Conservation (phyloP, 1,139 yeast genomes). For the Saccharomyces hybrid region DNA sequence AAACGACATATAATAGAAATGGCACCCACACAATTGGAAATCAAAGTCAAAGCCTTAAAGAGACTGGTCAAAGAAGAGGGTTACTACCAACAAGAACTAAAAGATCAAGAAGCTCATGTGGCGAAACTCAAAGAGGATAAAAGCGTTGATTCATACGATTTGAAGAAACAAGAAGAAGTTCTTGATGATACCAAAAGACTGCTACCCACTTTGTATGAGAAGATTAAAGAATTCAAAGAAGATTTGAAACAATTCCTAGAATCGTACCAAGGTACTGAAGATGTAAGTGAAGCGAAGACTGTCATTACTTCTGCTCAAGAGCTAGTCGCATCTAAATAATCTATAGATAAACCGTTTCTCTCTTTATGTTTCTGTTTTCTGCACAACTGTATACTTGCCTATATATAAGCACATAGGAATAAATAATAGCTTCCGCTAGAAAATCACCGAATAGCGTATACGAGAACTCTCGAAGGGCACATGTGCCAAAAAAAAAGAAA, state of each 20-base stretch:
- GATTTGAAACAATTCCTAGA: constrained; percentile 39
- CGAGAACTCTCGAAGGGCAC: background rate
- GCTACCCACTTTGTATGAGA: constrained; percentile 52
- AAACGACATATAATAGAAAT: constrained; percentile 30
- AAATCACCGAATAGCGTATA: background rate
- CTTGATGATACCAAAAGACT: constrained; percentile 61
- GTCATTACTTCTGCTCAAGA: constrained; percentile 23
- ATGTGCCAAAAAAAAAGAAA: too few relatives aligned
- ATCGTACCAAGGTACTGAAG: constrained; percentile 37
- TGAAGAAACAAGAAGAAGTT: constrained; percentile 59
- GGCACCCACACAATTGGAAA: constrained; percentile 72
- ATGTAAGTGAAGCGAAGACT: constrained; percentile 22
- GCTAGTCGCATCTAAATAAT: constrained; percentile 11
- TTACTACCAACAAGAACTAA: constrained; percentile 55
- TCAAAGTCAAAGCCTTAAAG: constrained; percentile 66
- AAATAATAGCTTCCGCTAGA: background rate
- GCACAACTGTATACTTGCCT: background rate
- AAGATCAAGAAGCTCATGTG: constrained; percentile 50
- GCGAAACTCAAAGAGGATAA: constrained; percentile 34
- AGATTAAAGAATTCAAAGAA: constrained; percentile 43
- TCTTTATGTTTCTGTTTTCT: background rate
- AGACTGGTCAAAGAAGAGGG: constrained; percentile 66
- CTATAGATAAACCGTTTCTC: background rate
- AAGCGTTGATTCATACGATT: constrained; percentile 57
- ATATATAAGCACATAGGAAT: background rate